Evolutionary conservation across 2,329 filamentous ascomycete species (phyloP).

Genomic region (Penicillium psychrosexuale): DNA sequence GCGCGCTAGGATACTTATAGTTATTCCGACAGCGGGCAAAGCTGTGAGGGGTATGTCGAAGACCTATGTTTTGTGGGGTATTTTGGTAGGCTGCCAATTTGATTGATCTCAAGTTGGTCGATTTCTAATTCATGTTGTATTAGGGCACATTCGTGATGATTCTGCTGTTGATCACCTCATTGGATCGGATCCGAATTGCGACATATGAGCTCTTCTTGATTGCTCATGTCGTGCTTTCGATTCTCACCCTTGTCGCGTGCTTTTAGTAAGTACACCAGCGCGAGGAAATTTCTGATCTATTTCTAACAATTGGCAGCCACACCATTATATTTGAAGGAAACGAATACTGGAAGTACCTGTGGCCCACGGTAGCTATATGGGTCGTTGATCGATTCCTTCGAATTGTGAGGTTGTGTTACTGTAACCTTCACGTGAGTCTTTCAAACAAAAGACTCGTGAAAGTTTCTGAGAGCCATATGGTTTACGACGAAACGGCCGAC

Average conservation of each 20-base stretch:
- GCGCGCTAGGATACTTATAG: neutral
- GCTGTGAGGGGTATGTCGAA: constrained; percentile 27
- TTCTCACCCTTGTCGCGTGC: constrained; percentile 45
- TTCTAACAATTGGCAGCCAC: constrained; percentile 36
- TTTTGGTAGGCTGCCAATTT: constrained; percentile 19
- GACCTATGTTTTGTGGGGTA: constrained; percentile 32
- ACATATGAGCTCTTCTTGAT: constrained; percentile 46
- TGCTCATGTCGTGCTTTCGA: constrained; percentile 39
- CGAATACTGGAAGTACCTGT: constrained; percentile 52
- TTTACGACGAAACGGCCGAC: constrained; percentile 45
- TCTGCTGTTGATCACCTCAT: constrained; percentile 43
- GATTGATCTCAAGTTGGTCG: neutral
- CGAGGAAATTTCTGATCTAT: too few relatives aligned
- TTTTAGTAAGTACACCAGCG: constrained; percentile 43
- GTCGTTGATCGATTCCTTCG: constrained; percentile 47
- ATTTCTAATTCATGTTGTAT: neutral
- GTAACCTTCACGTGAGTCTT: constrained; percentile 41
- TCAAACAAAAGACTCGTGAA: constrained; percentile 19
- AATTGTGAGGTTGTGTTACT: constrained; percentile 42
- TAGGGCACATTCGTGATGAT: constrained; percentile 41
- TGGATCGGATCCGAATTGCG: constrained; percentile 45
- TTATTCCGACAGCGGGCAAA: constrained; percentile 21
- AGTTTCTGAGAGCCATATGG: constrained; percentile 39
- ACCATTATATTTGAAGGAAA: constrained; percentile 47
- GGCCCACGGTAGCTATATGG: constrained; percentile 51